Evolutionary conservation across 306 rosid species (phyloP).

Genomic region (Pyrus betulifolia): DNA sequence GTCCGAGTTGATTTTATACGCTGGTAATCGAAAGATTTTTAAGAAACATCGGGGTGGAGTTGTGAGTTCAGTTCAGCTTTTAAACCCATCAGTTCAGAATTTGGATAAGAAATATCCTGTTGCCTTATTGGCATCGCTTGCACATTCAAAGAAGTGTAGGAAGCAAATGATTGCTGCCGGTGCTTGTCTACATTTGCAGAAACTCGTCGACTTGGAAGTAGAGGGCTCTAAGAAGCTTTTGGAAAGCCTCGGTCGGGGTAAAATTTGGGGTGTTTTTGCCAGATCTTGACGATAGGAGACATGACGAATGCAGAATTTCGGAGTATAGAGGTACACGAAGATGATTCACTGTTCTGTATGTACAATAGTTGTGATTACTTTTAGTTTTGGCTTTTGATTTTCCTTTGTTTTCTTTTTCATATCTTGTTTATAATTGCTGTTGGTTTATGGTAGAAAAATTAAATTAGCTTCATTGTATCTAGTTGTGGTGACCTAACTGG

Average conservation of each 20-base stretch:
- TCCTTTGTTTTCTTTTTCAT: not conserved
- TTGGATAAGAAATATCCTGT: slow-evolving; percentile 77
- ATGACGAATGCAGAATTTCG: slow-evolving; percentile 1
- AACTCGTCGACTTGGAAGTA: slow-evolving; percentile 64
- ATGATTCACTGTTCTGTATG: slow-evolving; percentile 36
- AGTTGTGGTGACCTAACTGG: slow-evolving; percentile 38
- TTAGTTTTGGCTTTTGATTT: slow-evolving; percentile 7
- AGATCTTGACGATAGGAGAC: slow-evolving; percentile 42
- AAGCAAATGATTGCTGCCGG: slow-evolving; percentile 80
- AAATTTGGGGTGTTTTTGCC: slow-evolving; percentile 86
- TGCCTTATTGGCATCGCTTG: slow-evolving; percentile 48
- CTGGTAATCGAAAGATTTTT: slow-evolving; percentile 50
- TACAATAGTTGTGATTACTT: slow-evolving; percentile 22
- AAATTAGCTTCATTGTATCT: slow-evolving; percentile 15
- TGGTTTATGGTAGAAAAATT: slow-evolving; percentile 17
- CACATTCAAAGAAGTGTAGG: slow-evolving; percentile 60
- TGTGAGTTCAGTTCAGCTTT: slow-evolving; percentile 54
- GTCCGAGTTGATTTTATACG: slow-evolving; percentile 37
- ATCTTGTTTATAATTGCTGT: slow-evolving; percentile 18
- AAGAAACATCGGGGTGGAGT: slow-evolving; percentile 63
- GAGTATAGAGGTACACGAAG: slow-evolving; percentile 15
- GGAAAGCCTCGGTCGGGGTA: slow-evolving; percentile 78
- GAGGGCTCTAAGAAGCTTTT: slow-evolving; percentile 77
- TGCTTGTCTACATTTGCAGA: slow-evolving; percentile 56
- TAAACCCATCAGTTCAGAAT: slow-evolving; percentile 62